Percentiles rank a stretch among this genome's conserved stretches.
These are phyloP conservation scores for Suillus luteus DNA, from an alignment of 768 basidiomycete genomes.

Conservation along the genomic window DNA sequence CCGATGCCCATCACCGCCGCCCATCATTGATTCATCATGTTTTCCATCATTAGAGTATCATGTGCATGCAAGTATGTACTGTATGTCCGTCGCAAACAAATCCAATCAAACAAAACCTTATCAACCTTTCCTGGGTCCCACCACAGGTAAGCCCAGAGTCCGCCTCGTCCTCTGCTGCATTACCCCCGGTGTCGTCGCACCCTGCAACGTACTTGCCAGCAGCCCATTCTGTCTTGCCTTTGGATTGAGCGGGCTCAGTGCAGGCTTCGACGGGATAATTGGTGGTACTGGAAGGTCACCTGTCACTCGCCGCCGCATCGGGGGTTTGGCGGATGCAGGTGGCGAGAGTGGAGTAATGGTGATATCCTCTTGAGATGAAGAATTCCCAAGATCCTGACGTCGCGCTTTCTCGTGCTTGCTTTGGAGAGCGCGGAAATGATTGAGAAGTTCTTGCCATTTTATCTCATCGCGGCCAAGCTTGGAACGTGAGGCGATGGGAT, in stretches of 20 bases:
- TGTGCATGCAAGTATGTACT: slow-evolving; percentile 6
- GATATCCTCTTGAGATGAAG: background rate
- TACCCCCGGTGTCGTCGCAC: slow-evolving; percentile 25
- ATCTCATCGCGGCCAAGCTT: slow-evolving; percentile 87
- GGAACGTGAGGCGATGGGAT: slow-evolving; percentile 57
- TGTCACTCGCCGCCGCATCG: slow-evolving; percentile 63
- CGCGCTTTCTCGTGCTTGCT: slow-evolving; percentile 90
- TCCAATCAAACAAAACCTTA: background rate
- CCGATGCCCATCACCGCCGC: background rate
- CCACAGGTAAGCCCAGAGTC: slow-evolving; percentile 41
- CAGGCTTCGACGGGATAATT: slow-evolving; percentile 39
- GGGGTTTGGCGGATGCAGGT: slow-evolving; percentile 38
- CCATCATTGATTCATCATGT: background rate
- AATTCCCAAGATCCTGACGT: slow-evolving; percentile 65
- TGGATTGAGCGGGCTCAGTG: slow-evolving; percentile 75
- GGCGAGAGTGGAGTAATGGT: background rate
- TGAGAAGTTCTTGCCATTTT: slow-evolving; percentile 94
- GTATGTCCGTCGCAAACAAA: background rate
- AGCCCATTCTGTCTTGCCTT: slow-evolving; percentile 54
- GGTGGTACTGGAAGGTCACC: slow-evolving; percentile 43
- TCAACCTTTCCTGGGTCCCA: slow-evolving; percentile 32
- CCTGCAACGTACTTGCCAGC: slow-evolving; percentile 37
- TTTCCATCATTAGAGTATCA: slow-evolving; percentile 3
- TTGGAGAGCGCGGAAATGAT: slow-evolving; percentile 91
- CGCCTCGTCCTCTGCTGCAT: slow-evolving; percentile 44